Evolutionary conservation across 2,329 filamentous ascomycete genomes (phyloP).

Genomic region (Westerdykella ornata): DNA sequence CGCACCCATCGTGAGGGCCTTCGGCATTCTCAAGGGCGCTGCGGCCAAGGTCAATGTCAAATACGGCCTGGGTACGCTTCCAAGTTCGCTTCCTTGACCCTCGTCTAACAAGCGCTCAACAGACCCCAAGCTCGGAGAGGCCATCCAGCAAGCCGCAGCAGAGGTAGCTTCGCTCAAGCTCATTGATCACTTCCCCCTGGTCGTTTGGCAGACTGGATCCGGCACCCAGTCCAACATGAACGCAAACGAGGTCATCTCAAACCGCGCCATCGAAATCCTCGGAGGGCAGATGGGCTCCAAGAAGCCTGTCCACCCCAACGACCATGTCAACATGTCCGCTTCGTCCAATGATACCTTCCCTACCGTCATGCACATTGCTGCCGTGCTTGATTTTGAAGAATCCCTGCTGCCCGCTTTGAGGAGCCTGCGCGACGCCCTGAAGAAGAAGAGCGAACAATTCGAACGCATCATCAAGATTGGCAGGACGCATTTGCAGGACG

Average conservation of each 20-base stretch:
- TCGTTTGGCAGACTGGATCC: slow-evolving; percentile 98
- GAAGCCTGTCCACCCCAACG: slow-evolving; percentile 98
- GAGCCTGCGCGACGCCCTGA: slow-evolving; percentile 74
- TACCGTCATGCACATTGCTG: slow-evolving; percentile 98
- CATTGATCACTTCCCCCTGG: slow-evolving; percentile 93
- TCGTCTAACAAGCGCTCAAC: slow-evolving; percentile 13
- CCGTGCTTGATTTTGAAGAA: slow-evolving; percentile 85
- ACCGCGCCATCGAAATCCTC: slow-evolving; percentile 95
- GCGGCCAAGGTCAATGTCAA: slow-evolving; percentile 93
- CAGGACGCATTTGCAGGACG: slow-evolving; percentile 93
- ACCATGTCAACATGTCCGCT: slow-evolving; percentile 98
- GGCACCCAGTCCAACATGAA: slow-evolving; percentile 99
- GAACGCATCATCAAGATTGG: slow-evolving; percentile 98
- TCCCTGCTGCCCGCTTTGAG: slow-evolving; percentile 75
- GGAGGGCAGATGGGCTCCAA: slow-evolving; percentile 91
- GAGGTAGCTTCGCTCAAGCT: slow-evolving; percentile 94
- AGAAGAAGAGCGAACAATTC: slow-evolving; percentile 84
- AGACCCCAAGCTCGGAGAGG: slow-evolving; percentile 85
- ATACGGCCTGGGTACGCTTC: slow-evolving; percentile 69
- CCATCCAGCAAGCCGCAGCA: slow-evolving; percentile 87
- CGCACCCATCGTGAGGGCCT: slow-evolving; percentile 81
- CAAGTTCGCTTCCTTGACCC: background rate
- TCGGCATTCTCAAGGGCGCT: slow-evolving; percentile 95
- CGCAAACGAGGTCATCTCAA: slow-evolving; percentile 99
- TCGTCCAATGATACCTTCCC: slow-evolving; percentile 99